Percentiles rank a stretch among this genome's conserved stretches.
Evolutionary conservation across 140 eudicot genomes (phyloP).

Genomic region (Oenanthe javanica): DNA sequence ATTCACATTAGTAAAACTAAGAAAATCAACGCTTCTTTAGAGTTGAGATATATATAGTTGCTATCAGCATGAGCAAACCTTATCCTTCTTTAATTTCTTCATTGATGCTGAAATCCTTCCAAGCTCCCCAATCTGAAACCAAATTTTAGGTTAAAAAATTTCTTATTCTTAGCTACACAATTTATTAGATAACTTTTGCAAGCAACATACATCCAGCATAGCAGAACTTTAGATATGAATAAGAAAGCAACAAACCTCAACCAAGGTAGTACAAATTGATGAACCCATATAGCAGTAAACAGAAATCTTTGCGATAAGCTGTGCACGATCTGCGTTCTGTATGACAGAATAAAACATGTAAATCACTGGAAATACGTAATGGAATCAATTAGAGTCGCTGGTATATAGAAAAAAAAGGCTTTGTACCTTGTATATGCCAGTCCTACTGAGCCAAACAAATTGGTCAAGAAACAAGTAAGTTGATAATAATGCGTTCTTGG

Average conservation of each 20-base stretch:
- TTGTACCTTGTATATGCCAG: slow-evolving; percentile 82
- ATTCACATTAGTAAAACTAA: slow-evolving; percentile 4
- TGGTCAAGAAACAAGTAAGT: slow-evolving; percentile 93
- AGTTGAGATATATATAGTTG: background rate
- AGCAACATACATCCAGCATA: background rate
- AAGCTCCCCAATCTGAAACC: slow-evolving; percentile 65
- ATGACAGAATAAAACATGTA: slow-evolving; percentile 9
- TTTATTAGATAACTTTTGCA: background rate
- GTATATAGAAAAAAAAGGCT: background rate
- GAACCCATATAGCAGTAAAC: slow-evolving; percentile 94
- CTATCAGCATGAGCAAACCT: slow-evolving; percentile 36
- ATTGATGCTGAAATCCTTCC: slow-evolving; percentile 81
- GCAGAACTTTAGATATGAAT: background rate
- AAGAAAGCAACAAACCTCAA: slow-evolving; percentile 51
- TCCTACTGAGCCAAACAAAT: slow-evolving; percentile 87
- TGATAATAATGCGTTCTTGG: slow-evolving; percentile 81
- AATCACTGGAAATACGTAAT: background rate
- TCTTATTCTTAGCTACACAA: background rate
- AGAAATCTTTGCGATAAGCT: slow-evolving; percentile 68
- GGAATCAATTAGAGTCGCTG: background rate
- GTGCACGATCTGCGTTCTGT: slow-evolving; percentile 84
- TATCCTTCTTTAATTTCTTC: slow-evolving; percentile 78
- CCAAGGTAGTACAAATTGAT: slow-evolving; percentile 65
- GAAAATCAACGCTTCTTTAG: background rate
- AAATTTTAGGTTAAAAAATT: background rate